Evolutionary conservation across 441 rosid genomes (phyloP), one percentile per base, ranked within the genome.

Genomic region (Erodium texanum): DNA sequence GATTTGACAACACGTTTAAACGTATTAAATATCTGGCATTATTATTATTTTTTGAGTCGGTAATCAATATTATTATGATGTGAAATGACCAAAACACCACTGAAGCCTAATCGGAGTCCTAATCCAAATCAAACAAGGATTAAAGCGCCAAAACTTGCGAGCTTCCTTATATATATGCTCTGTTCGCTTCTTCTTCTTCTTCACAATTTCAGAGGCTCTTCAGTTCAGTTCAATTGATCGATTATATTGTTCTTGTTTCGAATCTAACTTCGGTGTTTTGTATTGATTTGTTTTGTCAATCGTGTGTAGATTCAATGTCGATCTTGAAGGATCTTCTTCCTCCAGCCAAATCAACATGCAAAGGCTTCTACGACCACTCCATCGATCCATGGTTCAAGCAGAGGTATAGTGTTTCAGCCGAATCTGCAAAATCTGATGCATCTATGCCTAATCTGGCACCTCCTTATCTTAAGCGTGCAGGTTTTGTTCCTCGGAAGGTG

Each of bases 301-400:
- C 1, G 45, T 38, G 45, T 38, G 45, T 38, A 41, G 48, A 9
- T 9, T 7, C 1, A 41, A 41, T 89, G 98, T 71, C 77, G 15
- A 73, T 86, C 66, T 79, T 93, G 63, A 87, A 74, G 77, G 96
- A 93, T 6, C 70, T 81, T 19, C 59, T 90, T 36, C 98, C 98
- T 63, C 83, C 84, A 0, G 87, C 76, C 3, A 93, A 87, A 73
- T 82, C 94, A 20, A 74, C 81, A 0, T 65, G 75, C 10, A 12
- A 85, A 0, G 63, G 90, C 23, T 78, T 70, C 69, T 93, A 93
- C 62, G 98, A 93, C 74, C 98, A 90, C 73, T 80, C 97, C 0
- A 89, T 74, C 61, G 97, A 93, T 69, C 93, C 97, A 1, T 93
- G 98, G 98, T 93, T 90, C 77, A 93, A 82, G 74, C 87, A 86